A percentile compares a stretch with the other conserved stretches of the same genome.
These are phyloP conservation scores for Taxillus chinensis DNA, from an alignment of 164 flowering plant species.

Conservation along the genomic window DNA sequence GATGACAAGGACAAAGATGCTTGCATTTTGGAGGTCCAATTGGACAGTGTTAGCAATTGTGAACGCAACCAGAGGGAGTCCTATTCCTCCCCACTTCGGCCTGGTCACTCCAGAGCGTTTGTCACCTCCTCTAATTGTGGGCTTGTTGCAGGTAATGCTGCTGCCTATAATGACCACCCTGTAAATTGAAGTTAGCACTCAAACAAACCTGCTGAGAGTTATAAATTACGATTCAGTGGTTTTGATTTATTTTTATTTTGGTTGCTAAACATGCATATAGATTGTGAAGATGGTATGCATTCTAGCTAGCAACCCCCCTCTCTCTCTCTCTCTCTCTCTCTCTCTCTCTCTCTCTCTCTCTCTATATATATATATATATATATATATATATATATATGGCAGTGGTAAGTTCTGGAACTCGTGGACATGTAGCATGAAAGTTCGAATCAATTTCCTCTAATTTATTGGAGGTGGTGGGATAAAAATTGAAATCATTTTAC, in stretches of 20 bases:
- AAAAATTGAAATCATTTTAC: no score
- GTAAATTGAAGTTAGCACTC: background rate
- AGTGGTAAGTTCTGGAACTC: no score
- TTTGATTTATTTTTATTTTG: background rate
- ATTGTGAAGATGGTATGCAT: no score
- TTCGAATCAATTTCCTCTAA: no score
- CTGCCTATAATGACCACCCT: background rate
- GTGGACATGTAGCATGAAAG: no score
- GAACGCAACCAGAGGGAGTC: conserved; percentile 4
- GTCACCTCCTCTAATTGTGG: background rate
- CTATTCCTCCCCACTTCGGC: conserved; percentile 14
- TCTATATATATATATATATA: no score
- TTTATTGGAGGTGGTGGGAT: no score
- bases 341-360: no score
- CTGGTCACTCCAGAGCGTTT: conserved; percentile 1
- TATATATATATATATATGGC: no score
- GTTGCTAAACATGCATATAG: background rate
- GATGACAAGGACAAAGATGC: conserved; percentile 14
- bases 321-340: no score
- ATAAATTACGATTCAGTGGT: no score
- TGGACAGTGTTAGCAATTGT: conserved; percentile 1
- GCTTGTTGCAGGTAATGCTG: conserved; percentile 1
- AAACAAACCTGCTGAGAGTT: background rate
- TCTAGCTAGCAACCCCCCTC: no score
- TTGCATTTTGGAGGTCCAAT: conserved; percentile 8